Evolutionary conservation across 2,329 filamentous ascomycete genomes (phyloP).

Genomic region (Ophiostoma populinum): DNA sequence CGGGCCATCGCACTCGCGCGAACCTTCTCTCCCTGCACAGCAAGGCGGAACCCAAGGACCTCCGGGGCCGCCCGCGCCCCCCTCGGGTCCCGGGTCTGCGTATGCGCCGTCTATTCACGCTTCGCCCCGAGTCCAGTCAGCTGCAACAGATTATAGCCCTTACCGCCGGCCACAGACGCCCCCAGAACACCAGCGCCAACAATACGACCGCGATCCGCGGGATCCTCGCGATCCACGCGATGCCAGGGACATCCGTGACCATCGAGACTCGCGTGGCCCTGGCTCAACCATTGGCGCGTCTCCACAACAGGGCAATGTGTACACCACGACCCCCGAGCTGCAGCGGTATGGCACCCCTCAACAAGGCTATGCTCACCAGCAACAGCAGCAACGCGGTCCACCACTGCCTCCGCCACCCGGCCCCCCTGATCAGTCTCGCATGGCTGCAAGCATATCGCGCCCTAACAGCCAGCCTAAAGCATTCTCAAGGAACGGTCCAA

Average conservation of each 20-base stretch:
- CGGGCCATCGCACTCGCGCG: conserved; percentile 24
- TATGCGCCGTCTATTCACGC: conserved; percentile 35
- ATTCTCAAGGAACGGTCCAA: conserved; percentile 23
- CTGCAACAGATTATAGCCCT: conserved; percentile 40
- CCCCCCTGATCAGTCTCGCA: conserved; percentile 23
- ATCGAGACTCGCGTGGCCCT: conserved; percentile 26
- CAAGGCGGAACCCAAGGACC: conserved; percentile 18
- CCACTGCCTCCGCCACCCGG: conserved; percentile 30
- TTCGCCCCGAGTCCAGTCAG: conserved; percentile 37
- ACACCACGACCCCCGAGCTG: conserved; percentile 35
- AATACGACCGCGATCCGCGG: conserved; percentile 26
- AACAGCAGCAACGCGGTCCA: conserved; percentile 26
- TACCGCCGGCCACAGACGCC: conserved; percentile 53
- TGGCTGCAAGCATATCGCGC: conserved; percentile 22
- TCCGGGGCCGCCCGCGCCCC: conserved; percentile 13
- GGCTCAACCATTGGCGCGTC: conserved; percentile 23
- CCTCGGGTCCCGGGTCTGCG: conserved; percentile 21
- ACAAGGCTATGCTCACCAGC: conserved; percentile 26
- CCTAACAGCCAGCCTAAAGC: conserved; percentile 34
- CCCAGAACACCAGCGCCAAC: conserved; percentile 42
- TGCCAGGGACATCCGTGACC: conserved; percentile 21
- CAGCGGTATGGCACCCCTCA: conserved; percentile 43
- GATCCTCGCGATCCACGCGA: conserved; percentile 16
- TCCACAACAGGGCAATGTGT: conserved; percentile 20
- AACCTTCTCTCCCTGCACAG: conserved; percentile 19